A percentile compares a stretch with the other conserved stretches of the same genome.
These are phyloP conservation scores for Naganishia cerealis DNA, from an alignment of 1,284 basidiomycete species.

Conservation along the genomic window DNA sequence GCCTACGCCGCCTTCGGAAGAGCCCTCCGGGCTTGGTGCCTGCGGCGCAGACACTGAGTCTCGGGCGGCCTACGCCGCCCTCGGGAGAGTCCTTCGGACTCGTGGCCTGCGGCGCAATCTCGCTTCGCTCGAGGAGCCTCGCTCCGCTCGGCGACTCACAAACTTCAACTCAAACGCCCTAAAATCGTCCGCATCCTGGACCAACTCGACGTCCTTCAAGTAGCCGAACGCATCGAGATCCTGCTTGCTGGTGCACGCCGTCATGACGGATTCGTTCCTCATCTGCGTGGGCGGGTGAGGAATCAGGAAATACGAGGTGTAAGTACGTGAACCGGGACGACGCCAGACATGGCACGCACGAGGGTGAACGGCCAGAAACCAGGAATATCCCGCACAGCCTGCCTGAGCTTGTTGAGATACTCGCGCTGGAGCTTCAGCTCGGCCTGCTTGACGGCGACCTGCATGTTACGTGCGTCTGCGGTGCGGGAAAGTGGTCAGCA, in stretches of 20 bases:
- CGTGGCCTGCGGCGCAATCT: no score
- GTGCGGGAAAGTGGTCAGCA: neutral
- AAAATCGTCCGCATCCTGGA: conserved; percentile 49
- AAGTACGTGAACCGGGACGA: neutral
- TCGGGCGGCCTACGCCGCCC: no score
- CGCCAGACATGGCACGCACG: neutral
- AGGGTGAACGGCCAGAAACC: conserved; percentile 34
- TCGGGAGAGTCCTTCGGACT: no score
- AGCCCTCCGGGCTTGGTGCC: no score
- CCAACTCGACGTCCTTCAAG: conserved; percentile 49
- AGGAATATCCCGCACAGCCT: conserved; percentile 28
- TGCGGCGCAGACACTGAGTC: no score
- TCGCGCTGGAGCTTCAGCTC: conserved; percentile 16
- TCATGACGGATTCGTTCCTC: conserved; percentile 38
- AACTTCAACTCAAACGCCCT: conserved; percentile 51
- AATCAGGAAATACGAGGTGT: neutral
- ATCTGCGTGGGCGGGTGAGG: conserved; percentile 34
- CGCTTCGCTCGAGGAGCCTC: neutral
- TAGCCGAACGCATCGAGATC: conserved; percentile 50
- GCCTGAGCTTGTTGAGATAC: conserved; percentile 20
- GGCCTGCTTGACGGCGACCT: conserved; percentile 20
- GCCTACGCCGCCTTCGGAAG: no score
- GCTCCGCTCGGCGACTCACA: conserved; percentile 39
- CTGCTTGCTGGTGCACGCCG: conserved; percentile 39
- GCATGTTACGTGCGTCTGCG: conserved; percentile 2